These are phyloP conservation scores for Apiospora saccharicola DNA, from an alignment of 2,329 filamentous ascomycete genomes.

Conservation along the genomic window DNA sequence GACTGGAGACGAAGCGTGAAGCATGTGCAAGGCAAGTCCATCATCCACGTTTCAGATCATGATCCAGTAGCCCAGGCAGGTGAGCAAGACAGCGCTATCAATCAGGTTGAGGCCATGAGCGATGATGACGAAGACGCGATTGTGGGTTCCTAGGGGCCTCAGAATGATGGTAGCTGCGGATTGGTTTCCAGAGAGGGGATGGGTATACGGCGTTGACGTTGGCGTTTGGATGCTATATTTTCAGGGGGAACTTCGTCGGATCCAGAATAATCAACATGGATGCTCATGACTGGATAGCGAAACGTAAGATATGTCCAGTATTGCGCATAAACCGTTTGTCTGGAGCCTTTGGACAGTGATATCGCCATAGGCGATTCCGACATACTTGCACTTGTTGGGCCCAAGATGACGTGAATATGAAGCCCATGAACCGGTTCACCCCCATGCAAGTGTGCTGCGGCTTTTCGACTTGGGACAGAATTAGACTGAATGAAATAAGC, in stretches of 20 bases:
- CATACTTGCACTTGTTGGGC: neutral
- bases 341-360: neutral
- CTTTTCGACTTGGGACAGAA: neutral
- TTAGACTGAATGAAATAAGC: neutral
- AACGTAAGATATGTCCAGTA: slow-evolving; percentile 22
- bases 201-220: slow-evolving; percentile 21
- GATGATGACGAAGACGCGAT: slow-evolving; percentile 62
- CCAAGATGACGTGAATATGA: neutral
- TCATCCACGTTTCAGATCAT: slow-evolving; percentile 82
- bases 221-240: slow-evolving; percentile 28
- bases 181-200: neutral
- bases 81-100: slow-evolving; percentile 77
- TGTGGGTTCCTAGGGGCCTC: slow-evolving; percentile 1
- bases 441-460: neutral
- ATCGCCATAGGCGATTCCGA: neutral
- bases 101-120: slow-evolving; percentile 90
- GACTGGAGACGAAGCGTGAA: slow-evolving; percentile 81
- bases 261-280: slow-evolving; percentile 30
- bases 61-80: slow-evolving; percentile 65
- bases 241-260: slow-evolving; percentile 26
- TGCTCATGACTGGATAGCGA: slow-evolving; percentile 33
- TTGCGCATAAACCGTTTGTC: neutral
- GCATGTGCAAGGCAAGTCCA: slow-evolving; percentile 79
- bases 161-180: neutral
- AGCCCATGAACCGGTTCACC: neutral